These are phyloP conservation scores for Tilletia caries DNA, from an alignment of 1,284 basidiomycete species.

Conservation along the genomic window DNA sequence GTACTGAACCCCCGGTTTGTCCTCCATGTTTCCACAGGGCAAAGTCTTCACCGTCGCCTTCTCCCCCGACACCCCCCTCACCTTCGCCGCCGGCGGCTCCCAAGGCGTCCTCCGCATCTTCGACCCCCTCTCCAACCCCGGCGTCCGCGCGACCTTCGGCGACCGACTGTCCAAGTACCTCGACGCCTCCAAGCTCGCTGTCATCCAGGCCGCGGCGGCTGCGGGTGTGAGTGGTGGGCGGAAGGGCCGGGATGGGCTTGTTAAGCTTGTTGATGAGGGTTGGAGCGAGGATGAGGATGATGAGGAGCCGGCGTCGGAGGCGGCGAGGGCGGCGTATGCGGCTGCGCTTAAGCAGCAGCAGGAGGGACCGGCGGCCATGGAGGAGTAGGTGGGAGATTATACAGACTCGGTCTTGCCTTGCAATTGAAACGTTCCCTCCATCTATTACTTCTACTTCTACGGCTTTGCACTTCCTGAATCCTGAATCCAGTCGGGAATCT, in stretches of 20 bases:
- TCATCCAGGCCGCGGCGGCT: slow-evolving; percentile 14
- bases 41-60: slow-evolving; percentile 88
- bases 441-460: neutral
- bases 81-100: slow-evolving; percentile 87
- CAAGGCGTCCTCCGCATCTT: slow-evolving; percentile 90
- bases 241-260: slow-evolving; percentile 29
- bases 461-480: too few species aligned
- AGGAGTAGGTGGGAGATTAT: neutral
- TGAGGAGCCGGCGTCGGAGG: slow-evolving; percentile 6
- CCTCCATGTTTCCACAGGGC: slow-evolving; percentile 60
- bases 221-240: slow-evolving; percentile 20
- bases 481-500: too few species aligned
- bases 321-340: neutral
- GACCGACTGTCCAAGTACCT: slow-evolving; percentile 41
- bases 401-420: neutral
- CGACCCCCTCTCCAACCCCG: slow-evolving; percentile 62
- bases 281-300: slow-evolving; percentile 30
- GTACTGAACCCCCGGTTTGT: neutral
- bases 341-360: neutral
- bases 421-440: neutral
- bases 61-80: slow-evolving; percentile 91
- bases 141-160: slow-evolving; percentile 53
- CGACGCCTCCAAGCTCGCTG: slow-evolving; percentile 16
- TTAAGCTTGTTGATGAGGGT: slow-evolving; percentile 29
- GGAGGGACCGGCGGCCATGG: neutral